Percentiles rank a stretch among this genome's conserved stretches.
These are phyloP conservation scores for Cytospora leucostoma DNA, from an alignment of 2,329 filamentous ascomycete genomes.

Conservation along the genomic window DNA sequence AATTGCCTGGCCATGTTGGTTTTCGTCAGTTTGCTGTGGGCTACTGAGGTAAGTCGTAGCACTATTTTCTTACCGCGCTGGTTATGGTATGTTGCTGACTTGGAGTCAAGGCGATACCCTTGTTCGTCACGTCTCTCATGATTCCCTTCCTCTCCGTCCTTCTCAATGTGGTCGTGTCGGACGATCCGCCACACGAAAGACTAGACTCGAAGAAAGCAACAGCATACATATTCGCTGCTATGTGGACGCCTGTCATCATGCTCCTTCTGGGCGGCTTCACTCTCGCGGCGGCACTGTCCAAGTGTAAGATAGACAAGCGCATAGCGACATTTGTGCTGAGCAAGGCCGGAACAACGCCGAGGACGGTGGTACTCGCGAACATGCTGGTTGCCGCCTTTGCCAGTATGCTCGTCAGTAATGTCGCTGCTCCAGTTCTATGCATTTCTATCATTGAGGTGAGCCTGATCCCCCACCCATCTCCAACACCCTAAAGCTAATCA, in stretches of 20 bases:
- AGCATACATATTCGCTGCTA: constrained; percentile 83
- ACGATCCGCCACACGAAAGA: constrained; percentile 66
- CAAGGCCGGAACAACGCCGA: constrained; percentile 89
- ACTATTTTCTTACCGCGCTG: background rate
- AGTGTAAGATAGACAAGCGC: constrained; percentile 96
- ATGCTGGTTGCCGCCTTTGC: constrained; percentile 99
- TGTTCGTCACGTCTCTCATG: constrained; percentile 92
- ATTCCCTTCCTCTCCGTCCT: constrained; percentile 93
- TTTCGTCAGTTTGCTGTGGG: constrained; percentile 93
- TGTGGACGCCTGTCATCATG: constrained; percentile 99
- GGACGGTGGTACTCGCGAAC: constrained; percentile 89
- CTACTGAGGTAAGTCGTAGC: constrained; percentile 71
- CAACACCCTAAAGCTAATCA: constrained; percentile 4
- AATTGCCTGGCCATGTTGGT: constrained; percentile 93
- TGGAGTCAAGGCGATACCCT: constrained; percentile 72
- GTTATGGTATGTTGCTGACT: constrained; percentile 1
- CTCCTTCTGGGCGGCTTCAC: constrained; percentile 94
- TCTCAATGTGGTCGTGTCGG: constrained; percentile 78
- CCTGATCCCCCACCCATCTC: background rate
- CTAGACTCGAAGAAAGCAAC: constrained; percentile 81
- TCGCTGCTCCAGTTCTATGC: constrained; percentile 93
- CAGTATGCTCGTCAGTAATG: constrained; percentile 99
- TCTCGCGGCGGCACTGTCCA: constrained; percentile 89
- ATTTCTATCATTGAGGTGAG: constrained; percentile 93
- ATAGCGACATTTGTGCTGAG: constrained; percentile 95